Evolutionary conservation across 2,329 filamentous ascomycete species (phyloP).

Genomic region (Paraconiothyrium sp.): DNA sequence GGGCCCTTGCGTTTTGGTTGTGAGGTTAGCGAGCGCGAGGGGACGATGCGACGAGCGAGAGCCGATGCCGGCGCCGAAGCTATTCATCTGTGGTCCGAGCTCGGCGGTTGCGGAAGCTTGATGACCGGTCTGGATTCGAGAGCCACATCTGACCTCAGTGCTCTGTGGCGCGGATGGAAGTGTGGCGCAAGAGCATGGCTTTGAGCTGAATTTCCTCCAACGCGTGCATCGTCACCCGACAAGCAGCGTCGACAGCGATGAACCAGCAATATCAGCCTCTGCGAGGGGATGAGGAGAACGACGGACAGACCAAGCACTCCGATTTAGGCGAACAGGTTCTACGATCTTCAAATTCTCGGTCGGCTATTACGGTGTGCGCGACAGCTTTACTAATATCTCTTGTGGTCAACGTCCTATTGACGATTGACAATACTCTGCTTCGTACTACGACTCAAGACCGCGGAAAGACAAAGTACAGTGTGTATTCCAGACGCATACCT

Average conservation of each 20-base stretch:
- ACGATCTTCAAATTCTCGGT: constrained; percentile 38
- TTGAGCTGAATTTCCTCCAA: neutral
- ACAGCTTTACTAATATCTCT: constrained; percentile 42
- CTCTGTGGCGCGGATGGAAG: neutral
- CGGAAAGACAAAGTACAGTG: constrained; percentile 39
- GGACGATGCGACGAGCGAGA: neutral
- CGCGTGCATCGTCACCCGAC: constrained; percentile 16
- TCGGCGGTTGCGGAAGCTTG: constrained; percentile 24
- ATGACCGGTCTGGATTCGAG: constrained; percentile 13
- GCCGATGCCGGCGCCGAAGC: constrained; percentile 20
- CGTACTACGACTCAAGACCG: constrained; percentile 23
- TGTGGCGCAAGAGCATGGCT: neutral
- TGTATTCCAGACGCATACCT: constrained; percentile 10
- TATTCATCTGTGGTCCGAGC: constrained; percentile 39
- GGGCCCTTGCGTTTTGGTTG: neutral
- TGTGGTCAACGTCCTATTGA: constrained; percentile 39
- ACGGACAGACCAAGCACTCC: constrained; percentile 34
- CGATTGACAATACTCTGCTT: constrained; percentile 38
- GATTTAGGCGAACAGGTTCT: constrained; percentile 37
- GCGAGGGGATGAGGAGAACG: constrained; percentile 35
- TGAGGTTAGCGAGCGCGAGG: neutral
- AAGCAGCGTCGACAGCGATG: constrained; percentile 21
- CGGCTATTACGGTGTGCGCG: constrained; percentile 38
- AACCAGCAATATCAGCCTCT: constrained; percentile 38
- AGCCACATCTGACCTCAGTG: neutral